A percentile compares a stretch with the other conserved stretches of the same genome.
Conservation (phyloP, 2,329 filamentous ascomycete species). For the Trichocomaceae sp. region DNA sequence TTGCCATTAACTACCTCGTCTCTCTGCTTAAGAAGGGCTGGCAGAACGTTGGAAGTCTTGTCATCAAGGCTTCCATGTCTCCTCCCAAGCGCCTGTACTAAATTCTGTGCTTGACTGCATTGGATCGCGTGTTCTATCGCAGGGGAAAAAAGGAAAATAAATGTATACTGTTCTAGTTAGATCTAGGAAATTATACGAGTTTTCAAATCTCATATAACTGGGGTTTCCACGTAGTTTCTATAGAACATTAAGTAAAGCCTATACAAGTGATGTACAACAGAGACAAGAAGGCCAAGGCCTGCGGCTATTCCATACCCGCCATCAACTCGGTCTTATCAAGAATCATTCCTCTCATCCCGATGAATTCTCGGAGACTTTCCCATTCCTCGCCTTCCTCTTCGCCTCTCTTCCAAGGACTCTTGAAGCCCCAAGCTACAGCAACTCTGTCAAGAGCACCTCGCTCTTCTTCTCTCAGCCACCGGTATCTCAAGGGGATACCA, state of each 20-base stretch:
- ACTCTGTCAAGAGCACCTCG: slow-evolving; percentile 78
- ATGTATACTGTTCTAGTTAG: slow-evolving; percentile 11
- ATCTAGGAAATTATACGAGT: slow-evolving; percentile 1
- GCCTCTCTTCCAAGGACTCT: slow-evolving; percentile 68
- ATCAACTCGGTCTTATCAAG: slow-evolving; percentile 84
- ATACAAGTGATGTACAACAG: background rate
- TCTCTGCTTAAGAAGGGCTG: slow-evolving; percentile 99
- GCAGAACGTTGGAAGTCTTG: slow-evolving; percentile 99
- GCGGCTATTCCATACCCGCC: slow-evolving; percentile 74
- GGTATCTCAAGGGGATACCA: slow-evolving; percentile 69
- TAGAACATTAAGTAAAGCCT: background rate
- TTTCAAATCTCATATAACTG: background rate
- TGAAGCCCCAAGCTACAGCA: slow-evolving; percentile 86
- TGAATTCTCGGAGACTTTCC: slow-evolving; percentile 76
- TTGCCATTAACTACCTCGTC: slow-evolving; percentile 99
- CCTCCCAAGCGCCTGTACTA: slow-evolving; percentile 98
- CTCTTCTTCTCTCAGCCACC: slow-evolving; percentile 88
- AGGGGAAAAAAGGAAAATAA: slow-evolving; percentile 5
- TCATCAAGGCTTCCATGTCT: slow-evolving; percentile 99
- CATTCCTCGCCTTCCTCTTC: slow-evolving; percentile 90
- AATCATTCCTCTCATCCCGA: slow-evolving; percentile 77
- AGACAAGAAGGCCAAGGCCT: background rate
- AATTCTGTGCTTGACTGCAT: slow-evolving; percentile 30
- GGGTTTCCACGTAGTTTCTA: background rate
- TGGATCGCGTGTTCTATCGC: slow-evolving; percentile 6